A percentile compares a stretch with the other conserved stretches of the same genome.
These are phyloP conservation scores for Physocladia obscura DNA, from an alignment of 192 early-diverging fungal species.

Conservation along the genomic window DNA sequence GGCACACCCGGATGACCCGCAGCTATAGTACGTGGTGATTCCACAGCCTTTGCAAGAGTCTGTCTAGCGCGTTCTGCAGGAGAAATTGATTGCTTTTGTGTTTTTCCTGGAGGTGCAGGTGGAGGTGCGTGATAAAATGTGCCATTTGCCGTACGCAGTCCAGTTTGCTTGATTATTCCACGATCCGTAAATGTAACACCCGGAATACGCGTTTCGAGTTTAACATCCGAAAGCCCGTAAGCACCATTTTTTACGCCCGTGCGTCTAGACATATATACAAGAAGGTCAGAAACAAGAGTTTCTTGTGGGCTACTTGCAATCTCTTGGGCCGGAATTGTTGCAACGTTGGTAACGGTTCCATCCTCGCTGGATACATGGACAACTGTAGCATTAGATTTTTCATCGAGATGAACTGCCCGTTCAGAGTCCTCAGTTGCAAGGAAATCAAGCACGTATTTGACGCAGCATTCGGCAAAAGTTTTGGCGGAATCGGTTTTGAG, in stretches of 20 bases:
- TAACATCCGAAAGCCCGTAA: not conserved
- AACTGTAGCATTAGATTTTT: not conserved
- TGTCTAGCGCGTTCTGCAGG: too few species aligned
- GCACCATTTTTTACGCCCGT: not conserved
- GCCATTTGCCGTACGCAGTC: not conserved
- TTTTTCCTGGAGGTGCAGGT: conserved; percentile 1
- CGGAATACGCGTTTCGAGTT: conserved; percentile 7
- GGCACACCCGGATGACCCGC: not conserved
- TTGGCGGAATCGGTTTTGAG: not conserved
- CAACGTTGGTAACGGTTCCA: not conserved
- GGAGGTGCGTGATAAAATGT: conserved; percentile 11
- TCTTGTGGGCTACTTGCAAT: not conserved
- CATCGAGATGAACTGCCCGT: too few species aligned
- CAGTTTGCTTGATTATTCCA: conserved; percentile 24
- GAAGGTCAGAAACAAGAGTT: conserved; percentile 3
- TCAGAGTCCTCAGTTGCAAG: not conserved
- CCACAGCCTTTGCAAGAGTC: not conserved
- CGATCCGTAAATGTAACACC: conserved; percentile 14
- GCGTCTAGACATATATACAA: conserved; percentile 23
- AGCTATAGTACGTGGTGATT: not conserved
- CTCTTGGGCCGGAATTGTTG: not conserved
- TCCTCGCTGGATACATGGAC: not conserved
- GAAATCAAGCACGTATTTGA: conserved; percentile 19
- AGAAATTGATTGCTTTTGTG: too few species aligned
- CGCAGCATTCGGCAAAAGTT: conserved; percentile 20